A percentile compares a stretch with the other conserved stretches of the same genome.
Evolutionary conservation across 305 asterid species (phyloP).

Genomic region (Salvia sclarea): DNA sequence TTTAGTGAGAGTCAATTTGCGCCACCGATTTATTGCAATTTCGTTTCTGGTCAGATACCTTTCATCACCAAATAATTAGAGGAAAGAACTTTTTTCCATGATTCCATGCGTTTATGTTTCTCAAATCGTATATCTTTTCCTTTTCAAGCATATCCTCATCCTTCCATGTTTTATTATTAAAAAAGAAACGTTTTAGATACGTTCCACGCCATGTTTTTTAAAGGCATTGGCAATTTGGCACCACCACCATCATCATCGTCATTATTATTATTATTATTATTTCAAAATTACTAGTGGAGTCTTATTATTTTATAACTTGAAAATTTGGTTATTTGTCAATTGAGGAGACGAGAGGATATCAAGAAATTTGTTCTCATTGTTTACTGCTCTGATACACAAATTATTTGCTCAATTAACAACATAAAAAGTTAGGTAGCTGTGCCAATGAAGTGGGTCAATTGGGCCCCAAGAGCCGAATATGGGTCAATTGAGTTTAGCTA

Average conservation of each 20-base stretch:
- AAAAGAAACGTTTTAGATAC: too few species aligned
- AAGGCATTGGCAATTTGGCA: too few species aligned
- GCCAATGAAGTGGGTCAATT: background rate
- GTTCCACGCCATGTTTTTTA: too few species aligned
- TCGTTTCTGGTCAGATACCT: background rate
- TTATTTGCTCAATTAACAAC: background rate
- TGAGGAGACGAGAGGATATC: background rate
- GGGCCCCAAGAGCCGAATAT: background rate
- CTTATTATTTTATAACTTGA: too few species aligned
- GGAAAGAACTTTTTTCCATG: background rate
- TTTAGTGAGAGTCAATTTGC: background rate
- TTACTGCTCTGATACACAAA: background rate
- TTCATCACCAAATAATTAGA: background rate
- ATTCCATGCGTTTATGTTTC: too few species aligned
- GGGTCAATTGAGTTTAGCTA: background rate
- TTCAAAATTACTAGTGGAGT: too few species aligned
- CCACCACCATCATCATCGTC: too few species aligned
- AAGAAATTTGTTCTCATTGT: background rate
- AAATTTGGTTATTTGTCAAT: too few species aligned
- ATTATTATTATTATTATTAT: too few species aligned
- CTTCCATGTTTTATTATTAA: too few species aligned
- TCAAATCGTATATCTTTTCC: too few species aligned
- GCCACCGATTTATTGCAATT: slow-evolving; percentile 19
- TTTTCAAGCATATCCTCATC: too few species aligned
- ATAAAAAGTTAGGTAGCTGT: background rate